These are phyloP conservation scores for Lenwebbia sp. DNA, from an alignment of 345 rosid species.

Conservation along the genomic window DNA sequence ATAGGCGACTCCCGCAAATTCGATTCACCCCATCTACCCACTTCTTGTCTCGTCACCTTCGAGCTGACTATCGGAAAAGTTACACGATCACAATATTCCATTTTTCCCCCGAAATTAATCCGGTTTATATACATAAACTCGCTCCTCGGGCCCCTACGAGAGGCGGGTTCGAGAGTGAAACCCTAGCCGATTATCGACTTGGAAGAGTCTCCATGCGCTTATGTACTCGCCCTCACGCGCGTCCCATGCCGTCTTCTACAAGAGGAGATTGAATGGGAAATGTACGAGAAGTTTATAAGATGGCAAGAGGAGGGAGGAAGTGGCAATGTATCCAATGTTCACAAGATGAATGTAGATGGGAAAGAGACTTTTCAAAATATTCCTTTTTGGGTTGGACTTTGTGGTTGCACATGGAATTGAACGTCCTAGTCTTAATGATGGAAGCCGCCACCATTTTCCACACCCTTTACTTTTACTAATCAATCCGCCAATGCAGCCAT, in stretches of 20 bases:
- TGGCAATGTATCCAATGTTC: not conserved
- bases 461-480: not conserved
- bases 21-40: not conserved
- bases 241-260: not conserved
- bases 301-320: not conserved
- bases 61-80: not conserved
- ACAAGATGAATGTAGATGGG: not conserved
- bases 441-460: slow-evolving; percentile 1
- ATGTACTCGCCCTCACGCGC: not conserved
- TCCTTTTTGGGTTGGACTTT: not conserved
- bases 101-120: not conserved
- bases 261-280: not conserved
- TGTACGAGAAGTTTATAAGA: not conserved
- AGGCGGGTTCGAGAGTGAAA: not conserved
- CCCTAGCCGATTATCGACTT: not conserved
- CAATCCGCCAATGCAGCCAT: not conserved
- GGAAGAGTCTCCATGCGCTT: not conserved
- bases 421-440: not conserved
- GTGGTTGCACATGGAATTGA: not conserved
- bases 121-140: not conserved
- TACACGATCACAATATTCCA: not conserved
- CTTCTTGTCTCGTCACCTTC: not conserved
- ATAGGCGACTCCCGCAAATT: not conserved
- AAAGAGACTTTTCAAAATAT: not conserved
- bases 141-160: too few relatives aligned